Base-by-base conservation (phyloP, 495 filamentous ascomycete species). In the Hypoxylon crocopeplum region DNA sequence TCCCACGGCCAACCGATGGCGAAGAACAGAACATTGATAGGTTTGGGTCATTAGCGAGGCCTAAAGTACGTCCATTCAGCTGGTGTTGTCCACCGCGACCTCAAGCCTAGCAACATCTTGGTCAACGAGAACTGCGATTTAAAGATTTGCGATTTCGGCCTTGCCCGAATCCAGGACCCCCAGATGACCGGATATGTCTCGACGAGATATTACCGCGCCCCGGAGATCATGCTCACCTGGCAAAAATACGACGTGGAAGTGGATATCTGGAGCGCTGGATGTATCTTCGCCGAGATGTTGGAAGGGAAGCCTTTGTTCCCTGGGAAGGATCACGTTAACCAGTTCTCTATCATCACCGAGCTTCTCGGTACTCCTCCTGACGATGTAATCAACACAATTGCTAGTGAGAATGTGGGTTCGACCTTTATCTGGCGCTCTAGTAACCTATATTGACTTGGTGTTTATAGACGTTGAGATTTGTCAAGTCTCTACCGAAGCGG, bases 181-280 rank as follows among this genome's bases (percentile, higher is more conserved):
- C 94, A 98, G 76, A 98, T 98, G 94, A 98, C 94, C 32, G 94
- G 94, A 67, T 98, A 98, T 69, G 94, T 98, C 34, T 98, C 94
- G 41, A 98, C 94, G 45, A 83, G 94, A 78, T 98, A 98, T 81
- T 98, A 98, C 79, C 88, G 94, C 42, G 94, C 94, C 3, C 94
- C 94, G 12, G 94, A 98, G 76, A 98, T 98, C 71, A 98, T 98
- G 94, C 91, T 98, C 67, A 98, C 94, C 37, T 98, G 94, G 94
- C 94, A 98, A 75, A 98, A 98, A 77, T 98, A 98, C 76, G 94
- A 98, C 67, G 91, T 97, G 37, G 95, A 98, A 79, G 94, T 98
- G 44, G 94, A 98, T 74, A 97, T 98, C 68, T 98, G 94, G 94
- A 97, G 93, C 69, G 93, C 95, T 7, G 94, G 93, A 49, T 98